Conservation (phyloP, 2,329 filamentous ascomycete species). For the Ascochyta viciae-villosae region DNA sequence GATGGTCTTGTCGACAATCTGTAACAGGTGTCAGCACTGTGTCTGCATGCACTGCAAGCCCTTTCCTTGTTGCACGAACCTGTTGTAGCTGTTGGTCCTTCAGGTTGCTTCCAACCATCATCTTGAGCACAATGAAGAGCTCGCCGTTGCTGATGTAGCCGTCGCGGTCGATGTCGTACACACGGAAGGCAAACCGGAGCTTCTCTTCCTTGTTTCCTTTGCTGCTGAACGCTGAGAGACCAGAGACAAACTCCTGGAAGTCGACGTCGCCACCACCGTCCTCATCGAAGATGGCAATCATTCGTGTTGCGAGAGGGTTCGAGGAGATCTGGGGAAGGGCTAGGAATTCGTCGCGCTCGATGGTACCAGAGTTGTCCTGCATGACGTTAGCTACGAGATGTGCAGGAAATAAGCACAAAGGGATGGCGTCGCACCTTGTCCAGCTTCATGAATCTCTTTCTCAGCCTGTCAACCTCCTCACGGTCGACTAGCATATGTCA, state of each 20-base stretch:
- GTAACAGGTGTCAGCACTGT: slow-evolving; percentile 18
- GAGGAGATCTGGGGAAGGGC: slow-evolving; percentile 96
- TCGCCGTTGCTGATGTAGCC: slow-evolving; percentile 99
- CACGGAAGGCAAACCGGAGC: slow-evolving; percentile 96
- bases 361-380: slow-evolving; percentile 96
- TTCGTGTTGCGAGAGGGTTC: slow-evolving; percentile 95
- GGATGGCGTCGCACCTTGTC: slow-evolving; percentile 76
- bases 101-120: slow-evolving; percentile 99
- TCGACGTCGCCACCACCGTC: slow-evolving; percentile 97
- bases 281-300: slow-evolving; percentile 99
- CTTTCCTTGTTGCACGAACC: slow-evolving; percentile 41
- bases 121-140: slow-evolving; percentile 99
- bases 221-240: slow-evolving; percentile 92
- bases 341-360: slow-evolving; percentile 98
- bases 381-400: background rate
- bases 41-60: background rate
- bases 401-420: background rate
- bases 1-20: slow-evolving; percentile 99
- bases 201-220: slow-evolving; percentile 99
- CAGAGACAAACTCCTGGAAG: slow-evolving; percentile 98
- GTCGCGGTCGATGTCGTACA: slow-evolving; percentile 99
- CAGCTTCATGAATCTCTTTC: slow-evolving; percentile 98
- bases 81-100: slow-evolving; percentile 99
- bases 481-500: slow-evolving; percentile 75
- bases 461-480: slow-evolving; percentile 93